Percentiles rank a stretch among this genome's conserved stretches.
phyloP scores from a whole-genome alignment of 306 rosid genomes.

The Luffa acutangula region DNA sequence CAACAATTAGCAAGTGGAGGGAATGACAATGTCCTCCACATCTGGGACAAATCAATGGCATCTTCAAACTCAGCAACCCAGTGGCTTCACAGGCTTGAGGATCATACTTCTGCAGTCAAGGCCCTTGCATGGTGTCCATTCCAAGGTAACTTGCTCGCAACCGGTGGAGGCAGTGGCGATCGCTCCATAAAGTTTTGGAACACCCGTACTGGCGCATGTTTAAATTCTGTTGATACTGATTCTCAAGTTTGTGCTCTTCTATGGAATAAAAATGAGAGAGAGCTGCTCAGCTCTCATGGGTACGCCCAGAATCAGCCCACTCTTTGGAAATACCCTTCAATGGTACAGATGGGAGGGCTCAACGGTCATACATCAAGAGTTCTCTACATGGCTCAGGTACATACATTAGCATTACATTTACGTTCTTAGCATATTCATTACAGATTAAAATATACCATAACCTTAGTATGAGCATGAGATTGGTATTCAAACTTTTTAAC shows the following conservation, averaged over 20 bases:
- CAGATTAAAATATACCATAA: too few species aligned
- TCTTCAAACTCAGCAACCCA: conserved; percentile 46
- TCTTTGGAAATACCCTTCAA: conserved; percentile 87
- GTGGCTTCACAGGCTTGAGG: conserved; percentile 72
- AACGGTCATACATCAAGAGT: conserved; percentile 76
- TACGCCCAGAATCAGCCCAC: conserved; percentile 60
- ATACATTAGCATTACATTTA: too few species aligned
- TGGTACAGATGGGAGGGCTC: conserved; percentile 71
- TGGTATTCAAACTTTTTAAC: too few species aligned
- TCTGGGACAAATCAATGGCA: conserved; percentile 56
- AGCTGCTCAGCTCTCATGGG: conserved; percentile 83
- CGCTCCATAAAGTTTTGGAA: conserved; percentile 71
- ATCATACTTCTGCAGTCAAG: conserved; percentile 62
- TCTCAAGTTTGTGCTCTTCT: conserved; percentile 65
- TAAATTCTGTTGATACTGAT: conserved; percentile 63
- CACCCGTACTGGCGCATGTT: conserved; percentile 66
- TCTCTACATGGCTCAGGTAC: conserved; percentile 50
- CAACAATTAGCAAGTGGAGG: conserved; percentile 77
- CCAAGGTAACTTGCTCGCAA: conserved; percentile 52
- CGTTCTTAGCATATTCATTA: too few species aligned
- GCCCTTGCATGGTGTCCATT: conserved; percentile 90
- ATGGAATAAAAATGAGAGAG: conserved; percentile 86
- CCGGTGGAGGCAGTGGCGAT: conserved; percentile 70
- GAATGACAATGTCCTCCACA: conserved; percentile 56
- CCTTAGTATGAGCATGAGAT: too few species aligned